Conservation (phyloP, 768 basidiomycete species). For the Sutorius australiensis region DNA sequence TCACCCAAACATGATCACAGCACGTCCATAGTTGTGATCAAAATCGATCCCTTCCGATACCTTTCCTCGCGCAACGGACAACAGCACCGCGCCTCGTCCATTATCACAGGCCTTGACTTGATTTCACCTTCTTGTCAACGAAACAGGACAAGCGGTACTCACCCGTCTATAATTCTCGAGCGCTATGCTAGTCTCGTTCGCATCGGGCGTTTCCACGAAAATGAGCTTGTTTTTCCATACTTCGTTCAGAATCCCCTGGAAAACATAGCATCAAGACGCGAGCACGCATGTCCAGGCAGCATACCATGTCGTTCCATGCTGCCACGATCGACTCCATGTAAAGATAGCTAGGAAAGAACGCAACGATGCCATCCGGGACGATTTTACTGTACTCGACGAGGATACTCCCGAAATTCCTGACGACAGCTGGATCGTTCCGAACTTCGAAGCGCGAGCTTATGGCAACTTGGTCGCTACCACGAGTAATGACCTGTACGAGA, state of each 20-base stretch:
- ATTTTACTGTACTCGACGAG: conserved; percentile 97
- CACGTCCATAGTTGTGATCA: conserved; percentile 98
- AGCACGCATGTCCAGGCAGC: conserved; percentile 22
- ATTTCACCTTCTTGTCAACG: neutral
- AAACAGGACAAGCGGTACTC: conserved; percentile 9
- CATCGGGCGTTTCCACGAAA: conserved; percentile 98
- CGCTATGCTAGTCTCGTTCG: conserved; percentile 97
- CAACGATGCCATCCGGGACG: conserved; percentile 97
- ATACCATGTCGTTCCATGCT: conserved; percentile 99
- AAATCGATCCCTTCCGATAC: conserved; percentile 99
- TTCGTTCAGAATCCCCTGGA: conserved; percentile 94
- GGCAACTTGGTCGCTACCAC: conserved; percentile 97
- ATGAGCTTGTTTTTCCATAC: conserved; percentile 99
- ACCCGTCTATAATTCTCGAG: conserved; percentile 96
- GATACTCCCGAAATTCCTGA: conserved; percentile 97
- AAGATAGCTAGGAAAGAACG: conserved; percentile 98
- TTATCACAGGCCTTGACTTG: conserved; percentile 87
- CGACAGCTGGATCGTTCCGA: conserved; percentile 97
- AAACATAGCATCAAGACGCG: neutral
- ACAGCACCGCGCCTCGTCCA: conserved; percentile 91
- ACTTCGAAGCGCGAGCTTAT: conserved; percentile 99
- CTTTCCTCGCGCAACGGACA: conserved; percentile 97
- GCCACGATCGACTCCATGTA: conserved; percentile 99
- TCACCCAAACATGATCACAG: conserved; percentile 99
- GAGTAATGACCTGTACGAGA: conserved; percentile 78